Percentiles rank a stretch among this genome's conserved stretches.
These are phyloP conservation scores for Hypoxylon sp. DNA, from an alignment of 2,329 filamentous ascomycete genomes.

Conservation along the genomic window DNA sequence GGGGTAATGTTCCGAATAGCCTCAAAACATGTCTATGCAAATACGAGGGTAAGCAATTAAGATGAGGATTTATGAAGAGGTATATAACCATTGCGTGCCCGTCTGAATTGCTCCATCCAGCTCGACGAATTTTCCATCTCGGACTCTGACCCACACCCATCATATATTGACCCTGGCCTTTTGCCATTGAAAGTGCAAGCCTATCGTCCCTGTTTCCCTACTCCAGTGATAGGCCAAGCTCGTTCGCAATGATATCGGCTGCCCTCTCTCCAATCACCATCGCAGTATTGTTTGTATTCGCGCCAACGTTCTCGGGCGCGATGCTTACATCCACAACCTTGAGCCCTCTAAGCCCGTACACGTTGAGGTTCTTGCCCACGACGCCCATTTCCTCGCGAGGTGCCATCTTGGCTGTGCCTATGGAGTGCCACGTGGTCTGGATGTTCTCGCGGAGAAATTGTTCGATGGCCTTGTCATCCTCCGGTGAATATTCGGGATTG, in stretches of 20 bases:
- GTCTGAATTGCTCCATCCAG: no score
- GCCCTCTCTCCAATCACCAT: conserved; percentile 62
- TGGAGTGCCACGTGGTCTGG: conserved; percentile 57
- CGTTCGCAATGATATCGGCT: conserved; percentile 56
- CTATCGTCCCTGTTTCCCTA: background rate
- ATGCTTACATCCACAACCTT: conserved; percentile 55
- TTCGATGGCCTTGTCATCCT: conserved; percentile 61
- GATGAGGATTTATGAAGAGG: no score
- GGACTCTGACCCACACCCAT: background rate
- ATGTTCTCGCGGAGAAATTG: conserved; percentile 54
- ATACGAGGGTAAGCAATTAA: no score
- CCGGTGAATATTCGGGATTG: conserved; percentile 60
- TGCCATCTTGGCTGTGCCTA: conserved; percentile 58
- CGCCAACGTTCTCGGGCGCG: conserved; percentile 52
- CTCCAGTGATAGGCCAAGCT: conserved; percentile 46
- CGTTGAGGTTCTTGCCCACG: conserved; percentile 56
- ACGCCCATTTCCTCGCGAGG: conserved; percentile 55
- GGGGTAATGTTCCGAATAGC: background rate
- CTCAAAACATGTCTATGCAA: background rate
- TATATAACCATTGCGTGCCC: no score
- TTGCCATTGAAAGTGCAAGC: background rate
- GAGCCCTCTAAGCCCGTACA: conserved; percentile 56
- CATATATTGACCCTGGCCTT: no score
- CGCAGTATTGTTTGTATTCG: conserved; percentile 63
- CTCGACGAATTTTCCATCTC: background rate